Evolutionary conservation across 2,329 filamentous ascomycete species (phyloP).

Genomic region (Sporothrix globosa): DNA sequence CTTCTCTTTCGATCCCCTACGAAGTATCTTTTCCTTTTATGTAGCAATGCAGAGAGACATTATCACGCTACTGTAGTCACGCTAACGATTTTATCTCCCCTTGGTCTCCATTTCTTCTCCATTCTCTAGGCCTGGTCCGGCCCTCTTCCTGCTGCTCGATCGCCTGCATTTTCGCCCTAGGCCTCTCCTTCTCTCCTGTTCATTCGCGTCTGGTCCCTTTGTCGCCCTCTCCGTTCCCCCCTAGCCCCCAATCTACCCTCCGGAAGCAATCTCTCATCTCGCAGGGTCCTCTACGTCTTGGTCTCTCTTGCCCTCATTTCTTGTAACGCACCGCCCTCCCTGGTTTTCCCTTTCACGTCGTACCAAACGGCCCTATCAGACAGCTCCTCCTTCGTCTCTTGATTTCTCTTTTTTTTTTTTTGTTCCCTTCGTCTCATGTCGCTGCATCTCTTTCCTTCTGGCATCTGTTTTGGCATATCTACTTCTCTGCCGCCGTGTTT

Average conservation of each 20-base stretch:
- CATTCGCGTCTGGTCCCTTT: not conserved
- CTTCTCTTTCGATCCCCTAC: not conserved
- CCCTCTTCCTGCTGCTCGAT: constrained; percentile 11
- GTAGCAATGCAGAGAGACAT: constrained; percentile 27
- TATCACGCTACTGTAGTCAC: constrained; percentile 22
- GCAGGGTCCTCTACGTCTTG: not conserved
- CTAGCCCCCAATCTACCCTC: constrained; percentile 23
- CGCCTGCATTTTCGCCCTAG: constrained; percentile 15
- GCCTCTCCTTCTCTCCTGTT: constrained; percentile 4
- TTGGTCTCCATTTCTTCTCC: constrained; percentile 29
- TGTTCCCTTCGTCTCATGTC: constrained; percentile 8
- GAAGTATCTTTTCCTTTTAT: constrained; percentile 19
- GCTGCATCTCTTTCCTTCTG: not conserved
- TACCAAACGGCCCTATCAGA: not conserved
- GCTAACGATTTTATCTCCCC: constrained; percentile 32
- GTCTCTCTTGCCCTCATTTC: constrained; percentile 24
- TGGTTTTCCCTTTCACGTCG: constrained; percentile 18
- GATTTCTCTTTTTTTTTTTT: not conserved
- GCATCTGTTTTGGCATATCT: not conserved
- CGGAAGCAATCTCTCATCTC: constrained; percentile 32
- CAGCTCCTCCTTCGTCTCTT: not conserved
- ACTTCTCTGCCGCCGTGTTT: constrained; percentile 10
- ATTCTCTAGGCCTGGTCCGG: constrained; percentile 30
- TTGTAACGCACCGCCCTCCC: constrained; percentile 22
- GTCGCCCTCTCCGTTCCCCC: constrained; percentile 9